Evolutionary conservation across 768 basidiomycete species (phyloP), one percentile per base, ranked within the genome.

Genomic region (Symmetrospora coprosmae): DNA sequence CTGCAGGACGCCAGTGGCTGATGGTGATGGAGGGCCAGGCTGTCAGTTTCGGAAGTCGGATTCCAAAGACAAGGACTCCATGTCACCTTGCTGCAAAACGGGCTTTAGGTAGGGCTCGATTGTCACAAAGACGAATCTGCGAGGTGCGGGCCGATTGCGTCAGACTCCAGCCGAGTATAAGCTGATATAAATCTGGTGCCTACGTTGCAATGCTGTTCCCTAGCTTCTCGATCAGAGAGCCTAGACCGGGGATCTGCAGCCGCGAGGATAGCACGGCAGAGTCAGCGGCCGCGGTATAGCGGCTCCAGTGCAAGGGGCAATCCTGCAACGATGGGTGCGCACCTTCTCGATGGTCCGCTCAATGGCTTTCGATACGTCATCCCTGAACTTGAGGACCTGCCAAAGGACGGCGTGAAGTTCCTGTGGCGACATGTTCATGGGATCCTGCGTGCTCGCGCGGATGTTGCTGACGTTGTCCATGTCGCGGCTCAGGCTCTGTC

Each of bases 101-200:
- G 87, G 87, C 71, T 83, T 87, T 64, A 92, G 70, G 76, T 84
- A 84, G 0, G 86, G 86, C 81, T 86, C 88, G 34, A 92, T 73
- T 2, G 86, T 87, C 1, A 83, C 85, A 69, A 86, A 84, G 2
- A 88, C 82, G 67, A 88, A 88, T 2, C 86, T 85, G 79, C 68
- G 62, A n/a, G 62, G 74, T 37, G 7, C 23, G 21, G n/a, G 23
- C n/a, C 21, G 43, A 49, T 11, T 49, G 17, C n/a, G 9, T 14
- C 19, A 21, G 27, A n/a, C 31, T 19, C 23, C n/a, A 35, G 16
- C 7, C 41, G 31, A 30, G 8, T 31, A 39, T 9, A n/a, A 14
- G 30, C 38, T 9, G 37, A 5, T 9, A 6, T 6, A 19, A 50
- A 19, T 1, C 13, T 34, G 13, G 4, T 16, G 31, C 21, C 7